phyloP scores from a whole-genome alignment of 768 basidiomycete species.

The Tylopilus balloui region DNA sequence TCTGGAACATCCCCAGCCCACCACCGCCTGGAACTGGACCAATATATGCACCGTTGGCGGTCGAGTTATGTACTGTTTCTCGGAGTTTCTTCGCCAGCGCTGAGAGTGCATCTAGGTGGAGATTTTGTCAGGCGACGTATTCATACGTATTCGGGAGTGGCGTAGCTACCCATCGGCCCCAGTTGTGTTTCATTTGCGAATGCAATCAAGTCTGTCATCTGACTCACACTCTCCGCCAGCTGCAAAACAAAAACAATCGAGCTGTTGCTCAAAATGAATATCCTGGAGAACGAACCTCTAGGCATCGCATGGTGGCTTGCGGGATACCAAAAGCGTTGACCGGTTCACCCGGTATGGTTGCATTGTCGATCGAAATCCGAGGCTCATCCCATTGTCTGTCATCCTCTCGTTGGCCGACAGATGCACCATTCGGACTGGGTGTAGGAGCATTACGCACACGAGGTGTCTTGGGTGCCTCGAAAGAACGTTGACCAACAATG shows the following conservation, averaged over 20 bases:
- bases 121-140: conserved; percentile 18
- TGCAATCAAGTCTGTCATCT: conserved; percentile 74
- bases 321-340: conserved; percentile 88
- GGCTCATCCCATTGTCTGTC: conserved; percentile 67
- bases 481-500: conserved; percentile 47
- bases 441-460: conserved; percentile 31
- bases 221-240: conserved; percentile 78
- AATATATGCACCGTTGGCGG: conserved; percentile 18
- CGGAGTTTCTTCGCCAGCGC: conserved; percentile 39
- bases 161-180: conserved; percentile 63
- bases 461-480: conserved; percentile 41
- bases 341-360: conserved; percentile 73
- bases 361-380: conserved; percentile 52
- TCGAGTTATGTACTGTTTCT: conserved; percentile 17
- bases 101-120: conserved; percentile 41
- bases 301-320: conserved; percentile 84
- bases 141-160: conserved; percentile 24
- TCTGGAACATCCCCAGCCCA: conserved; percentile 23
- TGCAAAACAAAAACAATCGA: conserved; percentile 25
- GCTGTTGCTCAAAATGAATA: neutral
- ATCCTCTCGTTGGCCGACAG: conserved; percentile 38
- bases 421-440: conserved; percentile 31
- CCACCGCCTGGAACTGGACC: conserved; percentile 14
- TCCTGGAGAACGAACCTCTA: conserved; percentile 51
- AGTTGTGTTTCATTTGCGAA: conserved; percentile 51